These are phyloP conservation scores for Harringtonia lauricola DNA, from an alignment of 2,329 filamentous ascomycete species.

Conservation along the genomic window DNA sequence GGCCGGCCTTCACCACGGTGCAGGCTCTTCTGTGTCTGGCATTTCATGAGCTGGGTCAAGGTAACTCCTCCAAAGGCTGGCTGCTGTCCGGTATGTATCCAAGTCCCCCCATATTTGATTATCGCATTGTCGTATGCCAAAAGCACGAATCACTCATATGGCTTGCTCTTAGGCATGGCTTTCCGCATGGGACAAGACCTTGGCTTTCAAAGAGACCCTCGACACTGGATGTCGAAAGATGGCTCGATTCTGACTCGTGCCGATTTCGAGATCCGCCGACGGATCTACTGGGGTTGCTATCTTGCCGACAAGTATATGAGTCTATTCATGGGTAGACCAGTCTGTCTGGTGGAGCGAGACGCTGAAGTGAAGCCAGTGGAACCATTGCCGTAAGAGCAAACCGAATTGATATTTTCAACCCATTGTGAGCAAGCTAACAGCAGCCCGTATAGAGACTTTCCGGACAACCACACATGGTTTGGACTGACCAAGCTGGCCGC, in stretches of 20 bases:
- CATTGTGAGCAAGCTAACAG: not conserved
- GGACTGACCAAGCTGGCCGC: not conserved
- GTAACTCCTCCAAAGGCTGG: constrained; percentile 1
- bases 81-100: not conserved
- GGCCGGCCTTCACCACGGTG: not conserved
- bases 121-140: not conserved
- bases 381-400: not conserved
- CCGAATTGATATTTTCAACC: not conserved
- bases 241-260: not conserved
- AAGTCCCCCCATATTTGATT: not conserved
- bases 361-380: not conserved
- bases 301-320: constrained; percentile 1
- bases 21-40: not conserved
- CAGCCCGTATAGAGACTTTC: not conserved
- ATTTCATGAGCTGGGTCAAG: not conserved
- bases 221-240: not conserved
- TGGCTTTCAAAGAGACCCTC: not conserved
- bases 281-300: constrained; percentile 2
- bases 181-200: constrained; percentile 1
- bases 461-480: not conserved
- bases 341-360: not conserved
- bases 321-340: not conserved
- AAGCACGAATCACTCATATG: no score
- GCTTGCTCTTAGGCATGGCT: not conserved
- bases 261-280: not conserved